Evolutionary conservation across 78 protist species (phyloP).

Genomic region (Isochrysis galbana): DNA sequence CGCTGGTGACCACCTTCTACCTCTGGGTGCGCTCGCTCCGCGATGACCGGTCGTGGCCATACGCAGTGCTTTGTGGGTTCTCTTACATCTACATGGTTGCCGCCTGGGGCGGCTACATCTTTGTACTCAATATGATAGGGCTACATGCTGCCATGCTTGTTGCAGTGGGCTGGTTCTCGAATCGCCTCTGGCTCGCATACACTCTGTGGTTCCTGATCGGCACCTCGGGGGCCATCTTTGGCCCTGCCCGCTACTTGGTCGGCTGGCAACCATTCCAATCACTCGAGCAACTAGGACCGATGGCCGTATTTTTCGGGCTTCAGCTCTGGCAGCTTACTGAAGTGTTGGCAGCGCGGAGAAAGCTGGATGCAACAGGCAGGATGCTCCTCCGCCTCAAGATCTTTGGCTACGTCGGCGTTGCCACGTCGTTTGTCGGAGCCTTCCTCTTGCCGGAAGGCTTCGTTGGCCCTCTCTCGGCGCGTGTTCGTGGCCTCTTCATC

Average conservation of each 20-base stretch:
- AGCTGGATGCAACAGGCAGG: neutral
- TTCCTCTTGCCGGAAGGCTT: neutral
- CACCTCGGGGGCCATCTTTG: neutral
- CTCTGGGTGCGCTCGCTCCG: conserved; percentile 43
- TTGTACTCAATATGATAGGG: conserved; percentile 43
- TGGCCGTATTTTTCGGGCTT: neutral
- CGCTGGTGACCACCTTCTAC: conserved; percentile 22
- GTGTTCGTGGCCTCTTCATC: conserved; percentile 36
- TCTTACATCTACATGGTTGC: conserved; percentile 44
- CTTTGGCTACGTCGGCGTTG: neutral
- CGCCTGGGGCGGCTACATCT: conserved; percentile 62
- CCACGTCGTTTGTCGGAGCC: neutral
- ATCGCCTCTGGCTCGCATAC: conserved; percentile 20
- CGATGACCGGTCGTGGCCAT: neutral
- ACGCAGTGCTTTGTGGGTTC: conserved; percentile 3
- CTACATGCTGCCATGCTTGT: neutral
- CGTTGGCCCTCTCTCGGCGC: conserved; percentile 38
- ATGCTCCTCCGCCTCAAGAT: neutral
- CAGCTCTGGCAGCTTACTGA: neutral
- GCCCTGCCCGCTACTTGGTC: conserved; percentile 34
- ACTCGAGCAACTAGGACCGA: conserved; percentile 48
- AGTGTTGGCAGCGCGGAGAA: neutral
- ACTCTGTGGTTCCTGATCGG: conserved; percentile 41
- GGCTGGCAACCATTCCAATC: conserved; percentile 52
- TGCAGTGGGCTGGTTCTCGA: conserved; percentile 3